Conservation (phyloP, 495 filamentous ascomycete genomes). For the Cercophora newfieldiana region DNA sequence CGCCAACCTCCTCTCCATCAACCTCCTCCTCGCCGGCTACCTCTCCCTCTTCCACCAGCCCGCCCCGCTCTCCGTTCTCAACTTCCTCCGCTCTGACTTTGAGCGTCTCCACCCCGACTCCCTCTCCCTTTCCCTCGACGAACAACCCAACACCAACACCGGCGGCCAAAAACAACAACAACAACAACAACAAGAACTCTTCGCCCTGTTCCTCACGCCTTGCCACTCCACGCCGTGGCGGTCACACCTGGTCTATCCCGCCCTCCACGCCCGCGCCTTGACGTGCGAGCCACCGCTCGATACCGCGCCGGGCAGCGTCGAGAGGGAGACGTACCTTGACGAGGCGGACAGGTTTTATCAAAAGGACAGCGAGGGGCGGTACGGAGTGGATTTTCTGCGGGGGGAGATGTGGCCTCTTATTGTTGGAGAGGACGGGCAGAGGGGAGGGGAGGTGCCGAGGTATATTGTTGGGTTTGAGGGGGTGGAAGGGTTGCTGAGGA, state of each 20-base stretch:
- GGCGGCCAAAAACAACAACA: conserved; percentile 13
- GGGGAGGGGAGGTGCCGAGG: conserved; percentile 49
- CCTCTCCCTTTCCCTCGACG: conserved; percentile 36
- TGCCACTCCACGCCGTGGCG: conserved; percentile 99
- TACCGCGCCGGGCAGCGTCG: conserved; percentile 47
- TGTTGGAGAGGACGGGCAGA: conserved; percentile 7
- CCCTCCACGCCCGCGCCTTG: conserved; percentile 79
- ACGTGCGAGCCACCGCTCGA: conserved; percentile 87
- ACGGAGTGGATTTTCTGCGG: conserved; percentile 54
- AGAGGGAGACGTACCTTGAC: conserved; percentile 69
- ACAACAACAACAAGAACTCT: conserved; percentile 46
- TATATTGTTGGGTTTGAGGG: conserved; percentile 59
- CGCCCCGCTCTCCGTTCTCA: conserved; percentile 69
- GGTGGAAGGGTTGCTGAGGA: conserved; percentile 44
- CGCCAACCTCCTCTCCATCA: conserved; percentile 60
- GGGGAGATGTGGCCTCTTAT: conserved; percentile 45
- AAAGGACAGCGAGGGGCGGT: conserved; percentile 9
- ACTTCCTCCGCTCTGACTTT: conserved; percentile 72
- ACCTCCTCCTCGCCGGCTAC: conserved; percentile 72
- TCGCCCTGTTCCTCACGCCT: conserved; percentile 90
- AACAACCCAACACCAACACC: no score
- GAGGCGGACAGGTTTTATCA: conserved; percentile 88
- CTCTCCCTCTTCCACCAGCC: conserved; percentile 75
- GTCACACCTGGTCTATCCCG: conserved; percentile 73
- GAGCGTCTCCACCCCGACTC: conserved; percentile 48